Base-by-base conservation (phyloP, 148 eudicot genomes). In the Talinum fruticosum region DNA sequence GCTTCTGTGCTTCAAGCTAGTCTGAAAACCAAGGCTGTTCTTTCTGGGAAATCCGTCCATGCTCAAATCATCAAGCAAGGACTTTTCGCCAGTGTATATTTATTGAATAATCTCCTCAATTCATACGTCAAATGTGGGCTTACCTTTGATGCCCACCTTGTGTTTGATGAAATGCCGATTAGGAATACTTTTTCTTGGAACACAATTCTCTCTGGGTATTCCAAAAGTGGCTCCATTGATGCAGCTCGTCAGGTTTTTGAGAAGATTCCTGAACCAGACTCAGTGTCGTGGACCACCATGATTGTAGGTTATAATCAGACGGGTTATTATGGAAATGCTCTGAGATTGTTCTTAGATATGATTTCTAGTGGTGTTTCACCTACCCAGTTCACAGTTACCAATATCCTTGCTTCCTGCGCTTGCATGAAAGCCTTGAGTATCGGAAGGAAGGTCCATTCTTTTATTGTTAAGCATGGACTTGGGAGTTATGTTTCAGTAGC, bases 401-500 rank as follows among this genome's bases (percentile, higher is more conserved):
- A 79, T 79, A 37, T 92, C 30, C 89, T 92, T 81, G 87, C 94
- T 0, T 83, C 94, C 0, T 90, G 92, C 84, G 91, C 90, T 66
- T 78, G 84, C 7, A 64, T 82, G 75, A 80, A 79, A 32, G 81
- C 74, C 30, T 32, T 87, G 75, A 81, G 75, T 78, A 41, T 86
- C 36, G 97, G 97, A 13, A 86, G 78, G 78, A 90, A 88, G 83
- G 87, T 88, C 65, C 97, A 92, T 67, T 83, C 88, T 5, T 84
- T 90, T 75, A 86, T 83, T 71, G 88, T 88, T 49, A 90, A 90
- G 73, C 83, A 87, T 38, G 92, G 94, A 69, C 80, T 88, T 44
- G 77, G 85, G 47, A 65, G 88, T 44, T 80, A 76, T 81, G 81
- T 90, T n/a, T 78, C 87, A 19, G 91, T 90, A 3, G 90, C 88